A percentile compares a stretch with the other conserved stretches of the same genome.
Evolutionary conservation across 2,329 filamentous ascomycete species (phyloP).

Genomic region (Ophiostoma ulmi): DNA sequence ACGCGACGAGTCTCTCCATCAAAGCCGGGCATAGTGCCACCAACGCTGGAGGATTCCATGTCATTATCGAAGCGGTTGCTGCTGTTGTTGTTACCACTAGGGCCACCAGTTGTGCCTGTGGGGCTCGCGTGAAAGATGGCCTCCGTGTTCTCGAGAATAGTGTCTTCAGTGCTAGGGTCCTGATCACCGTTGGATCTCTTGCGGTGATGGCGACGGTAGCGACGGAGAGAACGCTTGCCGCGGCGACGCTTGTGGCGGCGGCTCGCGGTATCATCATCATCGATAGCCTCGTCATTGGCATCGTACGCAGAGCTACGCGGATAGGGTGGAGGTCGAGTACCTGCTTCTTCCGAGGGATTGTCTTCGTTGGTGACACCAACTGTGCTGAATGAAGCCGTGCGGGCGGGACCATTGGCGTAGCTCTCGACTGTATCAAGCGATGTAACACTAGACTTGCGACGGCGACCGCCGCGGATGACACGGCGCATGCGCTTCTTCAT

Average conservation of each 20-base stretch:
- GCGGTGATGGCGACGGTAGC: slow-evolving; percentile 44
- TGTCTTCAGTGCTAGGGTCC: slow-evolving; percentile 31
- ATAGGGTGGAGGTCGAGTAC: slow-evolving; percentile 35
- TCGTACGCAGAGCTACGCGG: slow-evolving; percentile 38
- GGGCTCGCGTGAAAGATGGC: background rate
- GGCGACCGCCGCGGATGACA: slow-evolving; percentile 38
- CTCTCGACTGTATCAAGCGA: slow-evolving; percentile 48
- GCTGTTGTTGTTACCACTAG: background rate
- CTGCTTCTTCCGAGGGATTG: slow-evolving; percentile 34
- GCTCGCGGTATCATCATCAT: slow-evolving; percentile 44
- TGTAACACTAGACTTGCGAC: slow-evolving; percentile 60
- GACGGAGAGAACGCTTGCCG: slow-evolving; percentile 37
- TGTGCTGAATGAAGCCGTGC: slow-evolving; percentile 42
- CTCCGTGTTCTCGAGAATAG: slow-evolving; percentile 21
- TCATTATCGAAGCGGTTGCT: background rate
- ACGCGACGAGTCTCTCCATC: slow-evolving; percentile 37
- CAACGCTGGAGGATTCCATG: background rate
- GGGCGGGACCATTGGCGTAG: slow-evolving; percentile 31
- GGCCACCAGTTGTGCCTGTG: slow-evolving; percentile 26
- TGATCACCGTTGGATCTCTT: slow-evolving; percentile 23
- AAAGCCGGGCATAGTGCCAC: background rate
- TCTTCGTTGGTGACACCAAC: slow-evolving; percentile 37
- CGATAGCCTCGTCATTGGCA: slow-evolving; percentile 42
- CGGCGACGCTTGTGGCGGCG: slow-evolving; percentile 35
- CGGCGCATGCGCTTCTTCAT: slow-evolving; percentile 61